Conservation (phyloP, 2,329 filamentous ascomycete species). For the Delphinella strobiligena region DNA sequence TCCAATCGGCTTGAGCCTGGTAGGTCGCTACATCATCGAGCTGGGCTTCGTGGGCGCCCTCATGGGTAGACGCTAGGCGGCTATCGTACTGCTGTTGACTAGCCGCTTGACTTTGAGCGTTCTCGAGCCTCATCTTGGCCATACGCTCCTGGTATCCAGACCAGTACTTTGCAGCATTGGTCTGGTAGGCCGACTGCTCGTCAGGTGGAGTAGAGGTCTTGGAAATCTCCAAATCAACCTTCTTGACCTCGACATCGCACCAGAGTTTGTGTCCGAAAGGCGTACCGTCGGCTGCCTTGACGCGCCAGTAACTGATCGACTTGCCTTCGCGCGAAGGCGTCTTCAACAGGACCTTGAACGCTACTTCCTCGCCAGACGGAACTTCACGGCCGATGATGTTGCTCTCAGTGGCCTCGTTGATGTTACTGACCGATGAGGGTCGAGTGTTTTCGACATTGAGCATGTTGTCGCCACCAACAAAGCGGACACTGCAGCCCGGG, state of each 20-base stretch:
- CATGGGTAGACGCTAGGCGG: too few species aligned
- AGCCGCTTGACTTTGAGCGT: constrained; percentile 22
- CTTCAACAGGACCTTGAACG: constrained; percentile 77
- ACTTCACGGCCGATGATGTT: constrained; percentile 61
- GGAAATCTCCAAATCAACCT: background rate
- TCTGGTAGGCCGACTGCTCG: background rate
- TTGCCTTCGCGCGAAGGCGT: constrained; percentile 66
- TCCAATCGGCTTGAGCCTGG: constrained; percentile 1
- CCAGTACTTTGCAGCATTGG: constrained; percentile 13
- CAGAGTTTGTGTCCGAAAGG: constrained; percentile 90
- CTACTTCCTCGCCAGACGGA: constrained; percentile 58
- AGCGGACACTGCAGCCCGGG: constrained; percentile 77
- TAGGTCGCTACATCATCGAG: constrained; percentile 1
- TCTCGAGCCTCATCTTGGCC: constrained; percentile 7
- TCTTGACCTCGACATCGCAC: constrained; percentile 71
- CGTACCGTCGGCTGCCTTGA: constrained; percentile 67
- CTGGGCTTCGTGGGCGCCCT: too few species aligned
- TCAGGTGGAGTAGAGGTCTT: background rate
- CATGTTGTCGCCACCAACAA: constrained; percentile 93
- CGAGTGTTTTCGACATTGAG: constrained; percentile 72
- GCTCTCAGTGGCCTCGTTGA: constrained; percentile 70
- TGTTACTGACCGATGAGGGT: constrained; percentile 64
- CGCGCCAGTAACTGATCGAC: constrained; percentile 90
- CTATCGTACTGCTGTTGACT: constrained; percentile 20
- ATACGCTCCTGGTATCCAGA: constrained; percentile 8